phyloP scores from a whole-genome alignment of 2,329 filamentous ascomycete genomes.

The Pezicula radicicola region DNA sequence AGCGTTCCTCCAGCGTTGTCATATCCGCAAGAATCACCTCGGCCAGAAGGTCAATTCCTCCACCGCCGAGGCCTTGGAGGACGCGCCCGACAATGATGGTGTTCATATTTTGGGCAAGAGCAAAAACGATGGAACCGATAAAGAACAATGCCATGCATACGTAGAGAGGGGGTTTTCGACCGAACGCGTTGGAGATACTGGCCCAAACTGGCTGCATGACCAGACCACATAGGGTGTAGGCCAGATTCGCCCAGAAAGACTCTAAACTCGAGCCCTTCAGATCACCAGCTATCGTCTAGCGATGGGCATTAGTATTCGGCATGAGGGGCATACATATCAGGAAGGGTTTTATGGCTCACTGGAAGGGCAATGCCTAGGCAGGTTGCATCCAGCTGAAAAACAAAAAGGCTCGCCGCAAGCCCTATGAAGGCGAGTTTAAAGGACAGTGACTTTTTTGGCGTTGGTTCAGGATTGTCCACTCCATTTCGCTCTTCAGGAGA shows the following conservation, averaged over 20 bases:
- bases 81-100: slow-evolving; percentile 44
- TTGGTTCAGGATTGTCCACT: too few species aligned
- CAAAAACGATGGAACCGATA: slow-evolving; percentile 43
- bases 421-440: too few species aligned
- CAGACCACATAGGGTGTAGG: slow-evolving; percentile 66
- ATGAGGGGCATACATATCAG: too few species aligned
- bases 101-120: slow-evolving; percentile 37
- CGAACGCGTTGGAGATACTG: slow-evolving; percentile 52
- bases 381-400: too few species aligned
- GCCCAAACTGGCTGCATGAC: slow-evolving; percentile 68
- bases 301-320: too few species aligned
- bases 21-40: slow-evolving; percentile 48
- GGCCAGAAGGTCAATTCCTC: slow-evolving; percentile 44
- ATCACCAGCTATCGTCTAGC: slow-evolving; percentile 16
- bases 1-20: slow-evolving; percentile 38
- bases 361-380: too few species aligned
- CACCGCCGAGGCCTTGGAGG: slow-evolving; percentile 46
- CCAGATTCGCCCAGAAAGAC: slow-evolving; percentile 67
- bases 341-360: too few species aligned
- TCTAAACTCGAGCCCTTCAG: slow-evolving; percentile 50
- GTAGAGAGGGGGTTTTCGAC: slow-evolving; percentile 46
- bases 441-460: too few species aligned
- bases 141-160: slow-evolving; percentile 44
- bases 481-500: too few species aligned
- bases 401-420: too few species aligned